These are phyloP conservation scores for Leishmania braziliensis DNA, from an alignment of 208 protist genomes.

Conservation along the genomic window DNA sequence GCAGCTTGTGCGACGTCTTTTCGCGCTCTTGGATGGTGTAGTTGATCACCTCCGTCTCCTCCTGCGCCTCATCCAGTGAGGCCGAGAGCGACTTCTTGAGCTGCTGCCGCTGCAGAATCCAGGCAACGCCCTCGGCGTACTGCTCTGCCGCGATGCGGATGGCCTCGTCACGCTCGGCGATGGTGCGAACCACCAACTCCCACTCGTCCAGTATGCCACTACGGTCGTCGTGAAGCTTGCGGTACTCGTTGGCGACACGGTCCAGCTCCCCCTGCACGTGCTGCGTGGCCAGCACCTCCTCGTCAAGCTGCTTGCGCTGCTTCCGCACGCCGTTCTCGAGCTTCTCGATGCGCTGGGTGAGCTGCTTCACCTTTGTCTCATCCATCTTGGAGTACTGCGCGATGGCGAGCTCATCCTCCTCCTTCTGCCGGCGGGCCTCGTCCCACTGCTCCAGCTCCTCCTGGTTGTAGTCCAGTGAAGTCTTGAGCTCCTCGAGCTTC, in stretches of 20 bases:
- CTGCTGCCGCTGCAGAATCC: constrained; percentile 67
- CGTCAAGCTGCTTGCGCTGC: constrained; percentile 60
- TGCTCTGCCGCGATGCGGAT: constrained; percentile 78
- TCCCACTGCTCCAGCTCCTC: constrained; percentile 96
- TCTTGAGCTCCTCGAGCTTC: constrained; percentile 90
- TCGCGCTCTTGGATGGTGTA: constrained; percentile 62
- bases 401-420: constrained; percentile 92
- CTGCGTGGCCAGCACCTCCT: constrained; percentile 86
- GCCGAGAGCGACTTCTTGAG: constrained; percentile 37
- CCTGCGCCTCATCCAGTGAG: constrained; percentile 41
- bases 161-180: constrained; percentile 85
- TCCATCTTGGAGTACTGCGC: constrained; percentile 91
- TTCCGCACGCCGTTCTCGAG: constrained; percentile 56
- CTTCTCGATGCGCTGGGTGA: constrained; percentile 85
- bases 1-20: constrained; percentile 48
- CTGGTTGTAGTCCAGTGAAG: constrained; percentile 93
- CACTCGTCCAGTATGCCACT: constrained; percentile 90
- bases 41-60: constrained; percentile 54
- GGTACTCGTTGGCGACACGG: constrained; percentile 92
- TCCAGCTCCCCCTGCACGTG: constrained; percentile 92
- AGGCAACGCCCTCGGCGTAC: constrained; percentile 75
- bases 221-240: constrained; percentile 85
- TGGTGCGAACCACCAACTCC: constrained; percentile 86
- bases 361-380: constrained; percentile 82
- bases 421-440: constrained; percentile 91